phyloP scores from a whole-genome alignment of 306 rosid species.

The Oemleria cerasiformis region DNA sequence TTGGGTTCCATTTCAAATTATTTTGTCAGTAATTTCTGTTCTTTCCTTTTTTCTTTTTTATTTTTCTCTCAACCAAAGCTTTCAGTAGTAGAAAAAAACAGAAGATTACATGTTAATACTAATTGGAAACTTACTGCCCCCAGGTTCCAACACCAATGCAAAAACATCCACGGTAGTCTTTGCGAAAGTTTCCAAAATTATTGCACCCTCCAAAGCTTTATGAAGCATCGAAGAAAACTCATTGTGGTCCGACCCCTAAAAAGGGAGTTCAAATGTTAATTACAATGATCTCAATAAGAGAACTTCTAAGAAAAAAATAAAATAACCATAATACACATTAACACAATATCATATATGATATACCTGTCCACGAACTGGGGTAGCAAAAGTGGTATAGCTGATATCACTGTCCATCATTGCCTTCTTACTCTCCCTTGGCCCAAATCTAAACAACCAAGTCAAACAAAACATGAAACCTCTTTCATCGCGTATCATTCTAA shows the following conservation, averaged over 20 bases:
- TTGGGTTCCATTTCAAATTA: neutral
- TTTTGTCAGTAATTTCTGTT: neutral
- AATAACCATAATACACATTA: constrained; percentile 1
- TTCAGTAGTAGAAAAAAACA: neutral
- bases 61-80: neutral
- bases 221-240: constrained; percentile 82
- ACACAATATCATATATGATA: neutral
- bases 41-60: neutral
- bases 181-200: constrained; percentile 81
- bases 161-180: constrained; percentile 94
- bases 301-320: neutral
- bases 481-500: neutral
- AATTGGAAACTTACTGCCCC: constrained; percentile 73
- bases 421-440: constrained; percentile 98
- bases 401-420: constrained; percentile 91
- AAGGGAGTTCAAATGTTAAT: constrained; percentile 25
- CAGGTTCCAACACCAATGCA: constrained; percentile 92
- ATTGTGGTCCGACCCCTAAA: constrained; percentile 74
- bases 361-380: constrained; percentile 85
- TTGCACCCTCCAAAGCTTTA: constrained; percentile 93
- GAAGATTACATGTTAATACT: neutral
- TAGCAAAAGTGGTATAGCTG: constrained; percentile 75
- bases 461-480: neutral
- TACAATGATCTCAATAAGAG: constrained; percentile 2
- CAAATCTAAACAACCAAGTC: constrained; percentile 51